Base-by-base conservation (phyloP, 129 eudicot species). In the Artemisia annua region DNA sequence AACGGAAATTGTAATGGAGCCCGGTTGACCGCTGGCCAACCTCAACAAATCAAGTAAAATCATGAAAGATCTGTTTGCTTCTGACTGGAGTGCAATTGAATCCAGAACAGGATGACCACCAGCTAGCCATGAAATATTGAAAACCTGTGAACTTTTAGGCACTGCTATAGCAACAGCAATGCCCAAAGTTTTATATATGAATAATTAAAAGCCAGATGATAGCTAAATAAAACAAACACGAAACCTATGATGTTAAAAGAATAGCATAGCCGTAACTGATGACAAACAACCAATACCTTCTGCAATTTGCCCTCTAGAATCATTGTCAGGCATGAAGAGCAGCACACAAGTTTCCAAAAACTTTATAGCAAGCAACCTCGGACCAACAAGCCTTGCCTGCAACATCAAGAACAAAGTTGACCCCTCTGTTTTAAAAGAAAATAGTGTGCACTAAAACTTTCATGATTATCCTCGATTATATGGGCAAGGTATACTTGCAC, bases 71-170 rank as follows among this genome's bases (percentile, higher is more conserved):
- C 85, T 88, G 60, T 85, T 85, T 70, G 95, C 88, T 56, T 95
- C 99, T 57, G 92, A 83, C 59, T 69, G 68, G 17, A 88, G 93
- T 35, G 85, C 77, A 55, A 39, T 80, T 26, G 87, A 66, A 78
- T 95, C 90, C 69, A 95, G 67, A 75, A 91, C 75, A 49, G 99
- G 96, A 72, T 90, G 97, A 66, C 89, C 86, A 72, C 89, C 87
- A 52, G 71, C 73, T 73, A 90, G 60, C 97, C 90, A 79, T 7
- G 89, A 88, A 70, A 88, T 50, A 51, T 91, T 91, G 62, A 91
- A 95, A 32, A 76, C 58, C 48, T 75, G 80, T 46, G 82, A 82
- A 20, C 43, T 82, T 72, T 84, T 84, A 52, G 71, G 18, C 39
- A 43, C 63, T 70, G 81, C 85, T 75, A 81, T 35, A 74, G 51